Evolutionary conservation across 2,329 filamentous ascomycete genomes (phyloP).

Genomic region (Tolypocladium tropicale): DNA sequence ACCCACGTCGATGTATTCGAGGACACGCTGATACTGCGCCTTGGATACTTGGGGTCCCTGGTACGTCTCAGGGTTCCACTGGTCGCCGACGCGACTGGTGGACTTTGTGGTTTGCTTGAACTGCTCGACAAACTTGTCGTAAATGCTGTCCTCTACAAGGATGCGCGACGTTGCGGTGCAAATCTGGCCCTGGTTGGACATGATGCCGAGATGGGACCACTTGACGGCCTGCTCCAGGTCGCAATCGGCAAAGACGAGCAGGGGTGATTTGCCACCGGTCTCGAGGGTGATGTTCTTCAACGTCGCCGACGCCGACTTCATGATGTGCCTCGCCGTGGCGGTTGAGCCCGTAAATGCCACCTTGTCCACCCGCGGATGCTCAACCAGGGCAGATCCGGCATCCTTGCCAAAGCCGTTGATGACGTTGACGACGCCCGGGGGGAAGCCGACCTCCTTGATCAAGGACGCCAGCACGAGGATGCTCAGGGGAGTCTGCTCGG

Average conservation of each 20-base stretch:
- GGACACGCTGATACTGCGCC: conserved; percentile 58
- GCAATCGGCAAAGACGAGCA: conserved; percentile 55
- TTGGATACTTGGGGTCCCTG: conserved; percentile 68
- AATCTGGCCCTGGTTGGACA: conserved; percentile 55
- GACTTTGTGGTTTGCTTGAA: conserved; percentile 51
- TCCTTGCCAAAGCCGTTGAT: conserved; percentile 61
- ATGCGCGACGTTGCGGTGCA: conserved; percentile 57
- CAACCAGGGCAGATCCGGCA: conserved; percentile 57
- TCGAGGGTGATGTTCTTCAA: conserved; percentile 58
- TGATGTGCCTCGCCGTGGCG: conserved; percentile 60
- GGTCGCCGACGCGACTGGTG: conserved; percentile 57
- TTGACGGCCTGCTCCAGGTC: conserved; percentile 61
- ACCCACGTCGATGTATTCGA: conserved; percentile 61
- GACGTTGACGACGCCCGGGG: conserved; percentile 68
- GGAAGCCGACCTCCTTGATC: conserved; percentile 65
- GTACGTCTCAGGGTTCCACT: conserved; percentile 58
- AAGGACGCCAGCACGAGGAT: conserved; percentile 56
- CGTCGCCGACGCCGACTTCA: conserved; percentile 61
- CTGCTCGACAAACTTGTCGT: conserved; percentile 51
- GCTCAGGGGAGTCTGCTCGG: conserved; percentile 57
- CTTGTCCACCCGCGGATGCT: conserved; percentile 62
- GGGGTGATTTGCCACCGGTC: conserved; percentile 56
- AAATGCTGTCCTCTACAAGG: conserved; percentile 49
- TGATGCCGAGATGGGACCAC: conserved; percentile 38
- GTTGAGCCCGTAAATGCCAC: conserved; percentile 73